Percentiles rank a stretch among this genome's conserved stretches.
Conservation (phyloP, 805 yeast species). For the Metschnikowia reukaufii region DNA sequence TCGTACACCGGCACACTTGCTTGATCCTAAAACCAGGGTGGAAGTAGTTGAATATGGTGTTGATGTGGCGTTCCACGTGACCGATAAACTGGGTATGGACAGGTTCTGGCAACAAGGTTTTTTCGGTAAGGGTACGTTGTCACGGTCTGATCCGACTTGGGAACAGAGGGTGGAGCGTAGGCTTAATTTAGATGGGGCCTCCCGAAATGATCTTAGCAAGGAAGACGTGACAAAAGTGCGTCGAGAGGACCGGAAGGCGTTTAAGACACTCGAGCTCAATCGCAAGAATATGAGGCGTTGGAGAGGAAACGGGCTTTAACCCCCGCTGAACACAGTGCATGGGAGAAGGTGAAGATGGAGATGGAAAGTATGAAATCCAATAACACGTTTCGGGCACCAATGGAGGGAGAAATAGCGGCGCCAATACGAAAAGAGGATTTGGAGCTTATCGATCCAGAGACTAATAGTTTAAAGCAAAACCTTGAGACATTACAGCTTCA, state of each 20-base stretch:
- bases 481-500: slow-evolving; percentile 64
- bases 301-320: slow-evolving; percentile 30
- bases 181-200: slow-evolving; percentile 36
- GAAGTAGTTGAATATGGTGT: slow-evolving; percentile 15
- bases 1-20: slow-evolving; percentile 28
- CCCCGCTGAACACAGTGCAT: slow-evolving; percentile 25
- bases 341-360: slow-evolving; percentile 17
- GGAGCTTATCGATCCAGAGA: slow-evolving; percentile 13
- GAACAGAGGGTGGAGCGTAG: slow-evolving; percentile 52
- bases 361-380: slow-evolving; percentile 12
- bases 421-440: slow-evolving; percentile 15
- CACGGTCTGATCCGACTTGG: slow-evolving; percentile 96
- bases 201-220: slow-evolving; percentile 35
- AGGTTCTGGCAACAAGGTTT: slow-evolving; percentile 82
- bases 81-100: slow-evolving; percentile 46
- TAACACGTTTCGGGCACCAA: neutral
- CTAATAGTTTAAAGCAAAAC: slow-evolving; percentile 14
- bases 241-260: slow-evolving; percentile 66
- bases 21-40: slow-evolving; percentile 23
- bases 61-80: slow-evolving; percentile 40
- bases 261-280: slow-evolving; percentile 64
- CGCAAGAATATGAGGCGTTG: slow-evolving; percentile 51
- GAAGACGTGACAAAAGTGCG: slow-evolving; percentile 80
- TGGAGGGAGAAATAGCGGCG: neutral
- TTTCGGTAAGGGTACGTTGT: slow-evolving; percentile 88